phyloP scores from a whole-genome alignment of 1,284 basidiomycete species.

The Farysia itapuensis region DNA sequence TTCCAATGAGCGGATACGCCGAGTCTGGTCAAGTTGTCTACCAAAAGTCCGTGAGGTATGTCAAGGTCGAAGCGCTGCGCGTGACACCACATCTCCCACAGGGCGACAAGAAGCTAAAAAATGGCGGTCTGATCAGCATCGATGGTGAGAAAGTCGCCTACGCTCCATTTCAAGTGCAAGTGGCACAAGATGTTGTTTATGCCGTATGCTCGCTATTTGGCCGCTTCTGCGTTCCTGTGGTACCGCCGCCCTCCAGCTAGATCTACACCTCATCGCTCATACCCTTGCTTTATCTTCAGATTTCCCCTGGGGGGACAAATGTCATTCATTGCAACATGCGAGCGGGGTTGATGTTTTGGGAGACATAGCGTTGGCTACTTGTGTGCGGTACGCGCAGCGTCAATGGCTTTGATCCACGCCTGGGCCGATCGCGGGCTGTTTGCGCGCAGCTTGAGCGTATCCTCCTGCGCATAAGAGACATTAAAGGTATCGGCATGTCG shows the following conservation, averaged over 20 bases:
- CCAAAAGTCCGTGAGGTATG: conserved; percentile 42
- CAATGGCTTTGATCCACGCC: conserved; percentile 18
- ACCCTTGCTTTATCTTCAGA: too few relatives aligned
- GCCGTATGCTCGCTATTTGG: conserved; percentile 36
- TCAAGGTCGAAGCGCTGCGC: conserved; percentile 53
- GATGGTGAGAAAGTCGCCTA: conserved; percentile 85
- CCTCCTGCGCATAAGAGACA: background rate
- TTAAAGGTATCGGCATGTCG: conserved; percentile 17
- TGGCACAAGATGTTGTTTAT: conserved; percentile 57
- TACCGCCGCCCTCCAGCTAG: conserved; percentile 38
- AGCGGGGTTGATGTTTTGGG: too few relatives aligned
- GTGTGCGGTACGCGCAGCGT: too few relatives aligned
- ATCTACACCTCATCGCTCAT: too few relatives aligned
- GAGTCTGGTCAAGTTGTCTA: conserved; percentile 47
- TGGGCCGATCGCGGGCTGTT: conserved; percentile 4
- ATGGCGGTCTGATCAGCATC: conserved; percentile 60
- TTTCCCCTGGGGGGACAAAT: too few relatives aligned
- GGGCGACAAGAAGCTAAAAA: conserved; percentile 39
- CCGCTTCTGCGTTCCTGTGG: conserved; percentile 24
- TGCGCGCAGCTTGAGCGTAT: conserved; percentile 16
- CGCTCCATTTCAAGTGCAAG: conserved; percentile 79
- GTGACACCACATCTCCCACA: conserved; percentile 43
- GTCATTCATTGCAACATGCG: too few relatives aligned
- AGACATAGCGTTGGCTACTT: too few relatives aligned
- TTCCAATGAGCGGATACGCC: conserved; percentile 39